Percentiles rank a stretch among this genome's conserved stretches.
Evolutionary conservation across 2,329 filamentous ascomycete species (phyloP).

Genomic region (Camptophora hylomeconis): DNA sequence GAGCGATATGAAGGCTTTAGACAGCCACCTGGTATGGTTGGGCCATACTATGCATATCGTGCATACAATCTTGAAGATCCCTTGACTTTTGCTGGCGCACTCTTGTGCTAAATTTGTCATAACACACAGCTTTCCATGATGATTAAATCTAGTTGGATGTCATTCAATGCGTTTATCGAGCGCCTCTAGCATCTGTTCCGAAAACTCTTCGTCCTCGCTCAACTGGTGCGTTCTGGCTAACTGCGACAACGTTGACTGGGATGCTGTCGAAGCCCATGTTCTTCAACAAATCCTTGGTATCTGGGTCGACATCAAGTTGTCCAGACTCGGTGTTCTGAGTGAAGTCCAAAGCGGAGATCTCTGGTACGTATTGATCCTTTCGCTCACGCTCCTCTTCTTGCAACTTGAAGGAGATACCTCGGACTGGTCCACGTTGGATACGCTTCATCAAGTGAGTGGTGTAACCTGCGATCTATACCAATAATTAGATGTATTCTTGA

Average conservation of each 20-base stretch:
- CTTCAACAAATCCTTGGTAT: slow-evolving; percentile 99
- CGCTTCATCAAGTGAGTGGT: slow-evolving; percentile 99
- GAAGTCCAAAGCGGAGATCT: slow-evolving; percentile 97
- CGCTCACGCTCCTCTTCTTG: slow-evolving; percentile 99
- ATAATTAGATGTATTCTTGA: background rate
- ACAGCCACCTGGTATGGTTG: background rate
- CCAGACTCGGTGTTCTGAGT: slow-evolving; percentile 85
- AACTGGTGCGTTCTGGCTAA: slow-evolving; percentile 59
- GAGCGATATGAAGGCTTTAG: background rate
- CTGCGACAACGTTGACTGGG: slow-evolving; percentile 87
- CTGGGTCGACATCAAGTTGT: slow-evolving; percentile 85
- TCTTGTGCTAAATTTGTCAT: background rate
- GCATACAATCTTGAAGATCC: background rate
- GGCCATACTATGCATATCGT: background rate
- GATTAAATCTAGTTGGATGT: background rate
- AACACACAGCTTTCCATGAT: background rate
- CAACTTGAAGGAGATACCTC: slow-evolving; percentile 99
- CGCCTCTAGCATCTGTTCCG: slow-evolving; percentile 14
- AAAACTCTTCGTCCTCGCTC: slow-evolving; percentile 44
- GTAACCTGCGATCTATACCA: slow-evolving; percentile 78
- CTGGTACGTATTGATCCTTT: slow-evolving; percentile 99
- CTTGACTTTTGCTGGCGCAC: background rate
- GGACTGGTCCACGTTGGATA: slow-evolving; percentile 97
- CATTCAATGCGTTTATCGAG: background rate
- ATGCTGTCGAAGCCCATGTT: slow-evolving; percentile 97